These are phyloP conservation scores for Rhodotorula toruloides DNA, from an alignment of 768 basidiomycete genomes.

Conservation along the genomic window DNA sequence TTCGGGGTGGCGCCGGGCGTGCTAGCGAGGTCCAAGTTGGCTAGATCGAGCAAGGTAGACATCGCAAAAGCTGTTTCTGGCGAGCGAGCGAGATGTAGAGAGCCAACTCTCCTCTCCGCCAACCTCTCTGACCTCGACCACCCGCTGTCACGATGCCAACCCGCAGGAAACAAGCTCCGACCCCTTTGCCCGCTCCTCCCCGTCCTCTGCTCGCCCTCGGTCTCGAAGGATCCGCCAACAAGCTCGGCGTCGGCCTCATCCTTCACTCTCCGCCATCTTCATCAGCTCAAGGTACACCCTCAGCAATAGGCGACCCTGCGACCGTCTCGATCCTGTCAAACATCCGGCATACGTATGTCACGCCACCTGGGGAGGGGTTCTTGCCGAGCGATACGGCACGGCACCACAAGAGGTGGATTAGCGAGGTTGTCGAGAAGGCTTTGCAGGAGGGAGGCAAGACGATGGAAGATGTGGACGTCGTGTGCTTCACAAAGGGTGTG, in stretches of 20 bases:
- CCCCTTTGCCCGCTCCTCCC: conserved; percentile 6
- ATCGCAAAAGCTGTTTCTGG: not conserved
- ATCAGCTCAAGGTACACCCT: not conserved
- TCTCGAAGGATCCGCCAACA: conserved; percentile 96
- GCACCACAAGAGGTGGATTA: conserved; percentile 90
- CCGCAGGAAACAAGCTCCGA: conserved; percentile 1
- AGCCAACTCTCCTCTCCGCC: not conserved
- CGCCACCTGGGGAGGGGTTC: conserved; percentile 96
- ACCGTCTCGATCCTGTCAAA: conserved; percentile 81
- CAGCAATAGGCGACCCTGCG: conserved; percentile 37
- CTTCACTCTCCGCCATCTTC: conserved; percentile 57
- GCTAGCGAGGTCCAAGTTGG: conserved; percentile 26
- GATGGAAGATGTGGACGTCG: conserved; percentile 80
- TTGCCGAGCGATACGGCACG: conserved; percentile 90
- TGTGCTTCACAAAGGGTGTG: conserved; percentile 93
- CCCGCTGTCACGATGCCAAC: conserved; percentile 5
- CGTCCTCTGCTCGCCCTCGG: conserved; percentile 68
- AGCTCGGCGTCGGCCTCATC: conserved; percentile 89
- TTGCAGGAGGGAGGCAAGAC: conserved; percentile 62
- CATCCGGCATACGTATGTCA: conserved; percentile 95
- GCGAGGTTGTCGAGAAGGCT: conserved; percentile 73
- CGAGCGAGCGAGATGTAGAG: not conserved
- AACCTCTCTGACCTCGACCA: not conserved
- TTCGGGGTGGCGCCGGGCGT: conserved; percentile 4
- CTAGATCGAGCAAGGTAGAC: conserved; percentile 25